These are phyloP conservation scores for Sporopachydermia cereana DNA, from an alignment of 1,139 yeast genomes.

Conservation along the genomic window DNA sequence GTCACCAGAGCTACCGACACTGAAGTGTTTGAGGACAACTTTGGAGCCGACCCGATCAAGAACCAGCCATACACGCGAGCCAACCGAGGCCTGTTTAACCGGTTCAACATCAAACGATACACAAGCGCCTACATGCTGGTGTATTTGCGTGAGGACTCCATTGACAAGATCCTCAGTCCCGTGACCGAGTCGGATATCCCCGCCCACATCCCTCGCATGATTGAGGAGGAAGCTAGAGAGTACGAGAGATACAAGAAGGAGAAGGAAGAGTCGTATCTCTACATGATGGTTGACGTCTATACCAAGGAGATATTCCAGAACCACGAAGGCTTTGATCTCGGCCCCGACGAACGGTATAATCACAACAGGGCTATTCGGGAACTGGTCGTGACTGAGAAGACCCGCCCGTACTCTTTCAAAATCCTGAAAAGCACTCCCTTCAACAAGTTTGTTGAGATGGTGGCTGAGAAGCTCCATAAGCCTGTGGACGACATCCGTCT, in stretches of 20 bases:
- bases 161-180: slow-evolving; percentile 47
- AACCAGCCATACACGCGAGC: slow-evolving; percentile 29
- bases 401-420: slow-evolving; percentile 41
- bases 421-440: slow-evolving; percentile 49
- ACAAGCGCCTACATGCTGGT: slow-evolving; percentile 97
- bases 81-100: slow-evolving; percentile 16
- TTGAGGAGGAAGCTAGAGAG: slow-evolving; percentile 49
- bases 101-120: slow-evolving; percentile 55
- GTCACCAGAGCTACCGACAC: slow-evolving; percentile 77
- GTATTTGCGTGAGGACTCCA: slow-evolving; percentile 58
- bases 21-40: slow-evolving; percentile 88
- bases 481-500: slow-evolving; percentile 36
- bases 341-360: slow-evolving; percentile 36
- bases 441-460: slow-evolving; percentile 35
- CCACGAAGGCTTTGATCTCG: slow-evolving; percentile 68
- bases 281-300: slow-evolving; percentile 47
- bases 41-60: slow-evolving; percentile 56
- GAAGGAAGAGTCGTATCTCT: slow-evolving; percentile 70
- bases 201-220: slow-evolving; percentile 50
- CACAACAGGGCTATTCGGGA: slow-evolving; percentile 7
- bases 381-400: slow-evolving; percentile 21
- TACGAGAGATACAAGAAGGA: slow-evolving; percentile 46
- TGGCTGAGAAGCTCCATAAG: slow-evolving; percentile 35
- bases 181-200: slow-evolving; percentile 55
- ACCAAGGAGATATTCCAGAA: slow-evolving; percentile 40